Evolutionary conservation across 805 yeast species (phyloP).

Genomic region (Candida hungchunana): DNA sequence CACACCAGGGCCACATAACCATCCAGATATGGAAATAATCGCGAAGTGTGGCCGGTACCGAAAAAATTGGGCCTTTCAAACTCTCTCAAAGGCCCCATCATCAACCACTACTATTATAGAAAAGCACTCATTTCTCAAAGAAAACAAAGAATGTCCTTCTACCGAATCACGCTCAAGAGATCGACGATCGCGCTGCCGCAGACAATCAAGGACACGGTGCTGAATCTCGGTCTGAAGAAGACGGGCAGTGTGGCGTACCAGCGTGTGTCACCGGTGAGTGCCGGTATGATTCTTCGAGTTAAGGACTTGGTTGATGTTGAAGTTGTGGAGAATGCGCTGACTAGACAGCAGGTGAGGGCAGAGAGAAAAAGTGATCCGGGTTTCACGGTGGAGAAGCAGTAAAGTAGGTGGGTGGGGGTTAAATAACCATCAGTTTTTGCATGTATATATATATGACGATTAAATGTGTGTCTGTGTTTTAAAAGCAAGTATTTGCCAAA

Average conservation of each 20-base stretch:
- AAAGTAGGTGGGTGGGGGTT: too few species aligned
- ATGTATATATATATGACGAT: too few species aligned
- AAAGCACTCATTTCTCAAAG: too few species aligned
- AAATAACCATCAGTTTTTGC: too few species aligned
- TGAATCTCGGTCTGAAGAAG: conserved; percentile 67
- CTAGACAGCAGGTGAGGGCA: conserved; percentile 47
- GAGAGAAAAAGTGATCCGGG: conserved; percentile 62
- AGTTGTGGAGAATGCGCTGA: conserved; percentile 50
- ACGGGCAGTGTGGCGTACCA: conserved; percentile 75
- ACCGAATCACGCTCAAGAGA: conserved; percentile 70
- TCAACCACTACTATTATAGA: too few species aligned
- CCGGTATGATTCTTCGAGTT: conserved; percentile 78
- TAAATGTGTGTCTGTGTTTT: too few species aligned
- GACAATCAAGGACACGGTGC: conserved; percentile 56
- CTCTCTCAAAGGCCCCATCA: too few species aligned
- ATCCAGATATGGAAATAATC: too few species aligned
- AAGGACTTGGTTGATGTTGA: conserved; percentile 87
- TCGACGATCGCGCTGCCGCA: conserved; percentile 86
- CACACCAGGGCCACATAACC: too few species aligned
- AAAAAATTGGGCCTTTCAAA: too few species aligned
- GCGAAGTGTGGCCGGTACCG: too few species aligned
- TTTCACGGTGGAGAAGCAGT: conserved; percentile 41
- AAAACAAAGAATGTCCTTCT: conserved; percentile 40
- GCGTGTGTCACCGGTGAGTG: conserved; percentile 68
- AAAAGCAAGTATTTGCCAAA: too few species aligned